Conservation (phyloP, 768 basidiomycete genomes). For the Phylloporus sp. region DNA sequence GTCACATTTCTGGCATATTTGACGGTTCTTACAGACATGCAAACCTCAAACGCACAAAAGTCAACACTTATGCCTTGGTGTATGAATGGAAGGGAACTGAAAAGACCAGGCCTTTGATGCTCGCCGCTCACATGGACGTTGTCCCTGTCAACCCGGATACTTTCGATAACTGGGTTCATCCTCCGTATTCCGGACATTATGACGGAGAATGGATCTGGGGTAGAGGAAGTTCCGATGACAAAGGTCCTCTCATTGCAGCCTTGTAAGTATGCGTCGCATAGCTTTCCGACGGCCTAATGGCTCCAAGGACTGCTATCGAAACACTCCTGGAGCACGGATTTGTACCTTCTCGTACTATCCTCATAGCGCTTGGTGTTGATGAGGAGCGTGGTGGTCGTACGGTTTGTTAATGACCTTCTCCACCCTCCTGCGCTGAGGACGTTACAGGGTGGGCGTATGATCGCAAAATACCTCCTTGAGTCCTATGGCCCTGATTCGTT, state of each 20-base stretch:
- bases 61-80: slow-evolving; percentile 60
- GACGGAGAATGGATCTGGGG: slow-evolving; percentile 47
- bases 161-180: slow-evolving; percentile 42
- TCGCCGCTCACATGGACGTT: slow-evolving; percentile 48
- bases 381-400: slow-evolving; percentile 40
- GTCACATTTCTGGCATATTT: background rate
- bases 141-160: slow-evolving; percentile 49
- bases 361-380: slow-evolving; percentile 41
- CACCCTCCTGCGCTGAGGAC: background rate
- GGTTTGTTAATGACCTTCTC: slow-evolving; percentile 22
- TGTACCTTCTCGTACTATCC: slow-evolving; percentile 26
- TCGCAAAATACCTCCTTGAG: slow-evolving; percentile 35
- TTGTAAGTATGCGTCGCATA: slow-evolving; percentile 23
- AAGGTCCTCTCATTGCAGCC: slow-evolving; percentile 33
- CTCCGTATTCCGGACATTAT: slow-evolving; percentile 47
- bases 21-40: slow-evolving; percentile 36
- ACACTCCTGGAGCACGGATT: slow-evolving; percentile 27
- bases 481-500: slow-evolving; percentile 47
- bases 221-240: slow-evolving; percentile 44
- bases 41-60: slow-evolving; percentile 46
- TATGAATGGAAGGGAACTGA: slow-evolving; percentile 59
- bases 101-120: slow-evolving; percentile 50
- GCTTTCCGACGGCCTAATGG: background rate
- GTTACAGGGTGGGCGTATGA: slow-evolving; percentile 38
- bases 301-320: slow-evolving; percentile 24